Percentiles rank a stretch among this genome's conserved stretches.
Conservation (phyloP, 2,329 filamentous ascomycete species). For the Botrytis tulipae region DNA sequence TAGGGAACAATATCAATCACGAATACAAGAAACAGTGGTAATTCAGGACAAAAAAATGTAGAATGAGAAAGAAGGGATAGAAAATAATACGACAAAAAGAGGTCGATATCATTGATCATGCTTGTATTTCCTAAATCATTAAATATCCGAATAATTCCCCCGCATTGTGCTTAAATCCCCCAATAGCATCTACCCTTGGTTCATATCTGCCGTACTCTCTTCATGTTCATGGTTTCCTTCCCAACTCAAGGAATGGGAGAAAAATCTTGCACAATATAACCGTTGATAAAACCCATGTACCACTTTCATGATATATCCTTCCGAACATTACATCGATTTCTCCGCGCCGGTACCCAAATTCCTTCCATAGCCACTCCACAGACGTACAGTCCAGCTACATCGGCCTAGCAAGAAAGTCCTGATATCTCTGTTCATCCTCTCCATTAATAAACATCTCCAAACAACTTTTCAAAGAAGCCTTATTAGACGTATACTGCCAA, state of each 20-base stretch:
- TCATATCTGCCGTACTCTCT: background rate
- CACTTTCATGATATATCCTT: background rate
- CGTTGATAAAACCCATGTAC: background rate
- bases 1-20: background rate
- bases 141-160: fast-evolving
- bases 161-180: background rate
- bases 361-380: fast-evolving
- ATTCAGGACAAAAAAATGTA: background rate
- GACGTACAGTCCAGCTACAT: background rate
- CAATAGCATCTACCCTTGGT: background rate
- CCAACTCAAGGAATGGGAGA: background rate
- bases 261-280: background rate
- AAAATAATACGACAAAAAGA: background rate
- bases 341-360: background rate
- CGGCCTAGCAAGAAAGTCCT: background rate
- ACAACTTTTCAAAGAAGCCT: background rate
- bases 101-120: background rate
- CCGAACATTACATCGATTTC: background rate
- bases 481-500: background rate
- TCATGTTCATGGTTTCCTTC: background rate
- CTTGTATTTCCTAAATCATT: background rate
- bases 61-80: fast-evolving
- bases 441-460: background rate
- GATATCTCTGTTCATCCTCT: background rate
- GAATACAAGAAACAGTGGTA: too few relatives aligned